Evolutionary conservation across 257 asterid genomes (phyloP).

Genomic region (Nicotiana otophora): DNA sequence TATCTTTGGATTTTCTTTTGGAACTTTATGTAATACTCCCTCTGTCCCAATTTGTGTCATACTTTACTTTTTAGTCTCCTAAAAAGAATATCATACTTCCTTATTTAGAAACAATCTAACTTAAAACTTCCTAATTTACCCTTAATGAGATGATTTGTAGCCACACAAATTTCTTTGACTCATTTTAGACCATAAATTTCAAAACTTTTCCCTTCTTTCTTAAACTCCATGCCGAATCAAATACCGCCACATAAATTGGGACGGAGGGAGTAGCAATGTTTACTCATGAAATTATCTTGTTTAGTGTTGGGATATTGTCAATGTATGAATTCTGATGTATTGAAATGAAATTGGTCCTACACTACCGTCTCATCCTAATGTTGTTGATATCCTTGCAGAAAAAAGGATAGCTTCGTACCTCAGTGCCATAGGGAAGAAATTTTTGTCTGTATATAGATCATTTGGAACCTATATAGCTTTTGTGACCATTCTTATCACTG

Average conservation of each 20-base stretch:
- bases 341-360: neutral
- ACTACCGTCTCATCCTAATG: neutral
- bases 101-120: too few relatives aligned
- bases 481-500: conserved; percentile 81
- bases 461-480: conserved; percentile 90
- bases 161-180: too few relatives aligned
- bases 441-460: conserved; percentile 80
- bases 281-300: neutral
- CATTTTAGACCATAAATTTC: too few relatives aligned
- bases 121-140: too few relatives aligned
- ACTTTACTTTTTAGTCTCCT: too few relatives aligned
- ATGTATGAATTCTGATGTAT: neutral
- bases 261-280: neutral
- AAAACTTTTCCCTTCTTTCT: too few relatives aligned
- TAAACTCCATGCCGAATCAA: too few relatives aligned
- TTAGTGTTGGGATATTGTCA: conserved; percentile 2
- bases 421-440: conserved; percentile 78
- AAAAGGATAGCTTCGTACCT: conserved; percentile 86
- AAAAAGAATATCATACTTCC: too few relatives aligned
- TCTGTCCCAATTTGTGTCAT: too few relatives aligned
- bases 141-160: too few relatives aligned
- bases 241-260: too few relatives aligned
- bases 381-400: conserved; percentile 50
- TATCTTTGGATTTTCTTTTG: neutral
- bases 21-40: neutral